Evolutionary conservation across 2,329 filamentous ascomycete genomes (phyloP), one percentile per base, ranked within the genome.

Genomic region (Colletotrichum sp.): DNA sequence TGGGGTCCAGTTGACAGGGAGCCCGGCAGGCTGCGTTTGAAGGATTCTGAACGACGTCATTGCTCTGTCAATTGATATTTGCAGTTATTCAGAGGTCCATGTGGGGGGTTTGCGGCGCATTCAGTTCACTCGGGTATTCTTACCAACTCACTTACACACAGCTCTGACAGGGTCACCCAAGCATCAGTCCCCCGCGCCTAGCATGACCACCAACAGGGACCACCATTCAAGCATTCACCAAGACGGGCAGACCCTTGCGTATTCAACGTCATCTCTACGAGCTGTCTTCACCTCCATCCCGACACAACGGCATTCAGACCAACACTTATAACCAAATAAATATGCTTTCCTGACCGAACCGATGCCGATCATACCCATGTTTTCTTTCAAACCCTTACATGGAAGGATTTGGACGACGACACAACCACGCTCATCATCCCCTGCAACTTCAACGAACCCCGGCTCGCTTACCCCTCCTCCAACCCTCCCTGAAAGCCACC

Each of bases 31-130:
- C 36, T 69, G 64, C 36, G 13, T 6, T 48, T 21, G 34, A 68
- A 72, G 65, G 57, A 68, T 61, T 18, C 14, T n/a, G 30, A 39
- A 30, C 55, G 71, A 73, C 55, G 71, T 63, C 71, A 73, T 69
- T 30, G 18, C 30, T 32, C 43, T 60, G 26, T 52, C 24, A 48
- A n/a, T 48, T 16, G 26, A 36, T 21, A 36, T 36, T 65, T 26
- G 28, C 21, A 28, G 52, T 52, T 9, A 16, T 16, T n/a, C 13
- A 30, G 28, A 59, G 59, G 28, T 7, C 28, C 13, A 28, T 4
- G 10, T 34, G 52, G 24, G 43, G 43, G 10, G 18, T 7, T 48
- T 48, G 18, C 18, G 18, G 18, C 43, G 43, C 43, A 21, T 48
- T 48, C 3, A 48, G 18, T 7, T 48, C 43, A 48, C 43, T 48